Evolutionary conservation across 169 alveolate species (phyloP), one percentile per base, ranked within the genome.

Genomic region (Plasmodium vinckei): DNA sequence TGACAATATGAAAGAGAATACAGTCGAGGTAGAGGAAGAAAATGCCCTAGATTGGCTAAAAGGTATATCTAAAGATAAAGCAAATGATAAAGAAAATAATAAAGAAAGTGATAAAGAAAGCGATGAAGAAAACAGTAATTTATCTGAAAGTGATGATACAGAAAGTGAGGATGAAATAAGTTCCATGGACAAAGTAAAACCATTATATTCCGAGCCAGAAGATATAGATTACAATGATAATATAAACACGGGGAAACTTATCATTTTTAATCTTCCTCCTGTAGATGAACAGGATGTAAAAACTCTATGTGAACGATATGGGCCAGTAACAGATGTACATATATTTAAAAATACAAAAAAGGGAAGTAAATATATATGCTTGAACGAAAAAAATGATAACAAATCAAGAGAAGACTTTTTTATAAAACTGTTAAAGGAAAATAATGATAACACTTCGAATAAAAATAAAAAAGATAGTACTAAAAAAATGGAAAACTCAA

Each of bases 251-350:
- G 92, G 88, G 46, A 89, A 89, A 63, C 64, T 89, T 67, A 61
- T 89, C 0, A 86, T 86, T 7, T 86, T 69, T 77, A 88, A 72
- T 51, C 13, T 86, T 33, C 91, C 91, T 17, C 91, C 93, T 6
- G 73, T 68, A 23, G 23, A 21, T 54, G 91, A 73, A 65, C 69
- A 60, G 10, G 91, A 88, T 17, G 69, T 77, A 88, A 88, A 88
- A 60, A 57, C 17, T 9, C 57, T 72, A 51, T 72, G 90, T 23
- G 89, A 88, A 60, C 44, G 61, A 12, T 89, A 87, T 68, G 93
- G 87, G 0, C 91, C 90, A n/a, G 91, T 87, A 25, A 87, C 73
- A 53, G 93, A 88, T 49, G 92, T 87, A n/a, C 71, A 88, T 9
- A 64, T 92, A 49, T 70, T 84, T 69, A 79, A 75, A 19, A 88